Evolutionary conservation across 2,329 filamentous ascomycete genomes (phyloP), one percentile per base, ranked within the genome.

Genomic region (Botrytis pseudocinerea): DNA sequence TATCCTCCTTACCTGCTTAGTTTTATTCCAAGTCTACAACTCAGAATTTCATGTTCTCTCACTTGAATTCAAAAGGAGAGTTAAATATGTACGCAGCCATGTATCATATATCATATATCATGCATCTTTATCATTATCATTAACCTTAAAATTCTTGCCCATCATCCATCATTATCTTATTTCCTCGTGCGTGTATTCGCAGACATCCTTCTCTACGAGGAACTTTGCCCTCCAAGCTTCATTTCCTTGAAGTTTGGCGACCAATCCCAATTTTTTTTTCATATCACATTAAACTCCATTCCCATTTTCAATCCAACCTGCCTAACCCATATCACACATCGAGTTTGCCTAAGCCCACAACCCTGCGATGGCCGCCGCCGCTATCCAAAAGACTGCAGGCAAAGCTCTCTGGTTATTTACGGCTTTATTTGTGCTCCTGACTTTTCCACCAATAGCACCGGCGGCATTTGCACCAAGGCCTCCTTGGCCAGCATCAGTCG

Each of bases 401-500:
- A 62, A 28, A 16, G 62, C 60, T 20, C 74, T 76, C 9, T 74
- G 68, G 25, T 57, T 64, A 63, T 74, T 75, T n/a, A 60, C 76
- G 14, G 76, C 77, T 44, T 73, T 75, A 59, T 72, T 77, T 10
- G 75, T 76, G 16, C 74, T 74, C 48, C 76, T 46, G 20, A 76
- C 61, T 54, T 78, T 79, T n/a, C 75, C 76, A 46, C 72, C 70
- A n/a, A 63, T 44, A 18, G 73, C 77, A 69, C 75, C 77, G 57
- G 74, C 75, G 8, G 59, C 35, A 40, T 73, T 74, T 8, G 61
- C 40, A n/a, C 73, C 75, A 20, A 76, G 76, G 42, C 71, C 76
- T 32, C 57, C 70, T 20, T 71, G 65, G 32, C 54, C 65, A n/a
- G 57, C 35, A 16, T 70, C 51, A 25, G 72, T 60, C 32, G 72